These are phyloP conservation scores for Oryza coarctata DNA, from an alignment of 176 grass and related monocot species.

Conservation along the genomic window DNA sequence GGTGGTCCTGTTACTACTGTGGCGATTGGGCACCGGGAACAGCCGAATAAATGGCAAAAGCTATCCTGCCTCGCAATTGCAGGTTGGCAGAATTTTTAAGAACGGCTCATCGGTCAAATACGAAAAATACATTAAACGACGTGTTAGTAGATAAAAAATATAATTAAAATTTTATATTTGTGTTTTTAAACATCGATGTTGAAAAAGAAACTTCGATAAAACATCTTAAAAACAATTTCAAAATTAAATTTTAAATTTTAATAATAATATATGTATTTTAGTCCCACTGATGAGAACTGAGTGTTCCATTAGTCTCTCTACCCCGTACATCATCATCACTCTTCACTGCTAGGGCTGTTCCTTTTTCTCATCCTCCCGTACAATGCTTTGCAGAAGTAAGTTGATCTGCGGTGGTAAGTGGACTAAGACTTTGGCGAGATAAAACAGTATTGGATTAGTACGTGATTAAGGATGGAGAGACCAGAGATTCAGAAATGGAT, in stretches of 20 bases:
- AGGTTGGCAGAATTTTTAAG: conserved; percentile 45
- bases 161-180: too few relatives aligned
- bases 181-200: too few relatives aligned
- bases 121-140: too few relatives aligned
- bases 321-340: background rate
- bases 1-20: conserved; percentile 26
- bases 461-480: background rate
- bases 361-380: background rate
- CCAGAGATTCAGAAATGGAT: background rate
- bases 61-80: conserved; percentile 35
- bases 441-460: background rate
- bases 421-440: background rate
- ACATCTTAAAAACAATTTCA: too few relatives aligned
- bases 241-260: too few relatives aligned
- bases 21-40: conserved; percentile 13
- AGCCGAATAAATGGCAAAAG: conserved; percentile 50
- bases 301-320: conserved; percentile 17
- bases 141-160: too few relatives aligned
- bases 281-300: too few relatives aligned
- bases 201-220: too few relatives aligned
- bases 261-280: too few relatives aligned
- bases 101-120: too few relatives aligned
- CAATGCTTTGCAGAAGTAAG: background rate
- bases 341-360: background rate
- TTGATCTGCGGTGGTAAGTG: background rate